These are phyloP conservation scores for Styphnolobium japonicum DNA, from an alignment of 306 rosid genomes.

Conservation along the genomic window DNA sequence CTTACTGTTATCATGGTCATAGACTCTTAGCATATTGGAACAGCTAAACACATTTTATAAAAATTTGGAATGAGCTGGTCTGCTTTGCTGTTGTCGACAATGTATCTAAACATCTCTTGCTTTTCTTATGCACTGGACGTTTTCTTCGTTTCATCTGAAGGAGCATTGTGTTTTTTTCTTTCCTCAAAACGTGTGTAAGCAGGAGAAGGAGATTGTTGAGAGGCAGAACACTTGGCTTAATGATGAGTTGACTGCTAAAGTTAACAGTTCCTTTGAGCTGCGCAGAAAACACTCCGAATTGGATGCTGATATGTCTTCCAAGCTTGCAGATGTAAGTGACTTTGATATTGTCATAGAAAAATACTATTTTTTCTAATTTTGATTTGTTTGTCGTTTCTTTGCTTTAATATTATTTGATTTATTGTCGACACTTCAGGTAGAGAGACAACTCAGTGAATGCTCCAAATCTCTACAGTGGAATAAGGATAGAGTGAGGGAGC, in stretches of 20 bases:
- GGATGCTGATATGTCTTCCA: conserved; percentile 73
- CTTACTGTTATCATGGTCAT: not conserved
- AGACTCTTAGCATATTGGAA: not conserved
- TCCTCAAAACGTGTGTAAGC: conserved; percentile 20
- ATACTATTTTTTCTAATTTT: not conserved
- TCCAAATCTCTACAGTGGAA: conserved; percentile 75
- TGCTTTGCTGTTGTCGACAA: not conserved
- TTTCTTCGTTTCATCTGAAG: conserved; percentile 23
- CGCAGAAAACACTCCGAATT: conserved; percentile 63
- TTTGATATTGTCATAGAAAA: not conserved
- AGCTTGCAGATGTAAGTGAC: conserved; percentile 66
- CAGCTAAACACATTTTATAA: not conserved
- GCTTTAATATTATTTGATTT: not conserved
- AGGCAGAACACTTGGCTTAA: conserved; percentile 84
- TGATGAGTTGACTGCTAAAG: conserved; percentile 76
- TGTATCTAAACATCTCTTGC: not conserved
- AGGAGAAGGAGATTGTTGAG: conserved; percentile 94
- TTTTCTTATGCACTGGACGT: not conserved
- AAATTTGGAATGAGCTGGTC: not conserved
- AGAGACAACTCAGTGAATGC: conserved; percentile 71
- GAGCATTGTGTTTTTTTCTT: conserved; percentile 1
- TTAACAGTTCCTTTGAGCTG: conserved; percentile 55
- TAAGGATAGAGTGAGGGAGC: conserved; percentile 78
- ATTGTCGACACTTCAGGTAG: conserved; percentile 45
- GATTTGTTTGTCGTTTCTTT: not conserved